Conservation (phyloP, 2,329 filamentous ascomycete genomes). For the Scortechinia acanthostroma region DNA sequence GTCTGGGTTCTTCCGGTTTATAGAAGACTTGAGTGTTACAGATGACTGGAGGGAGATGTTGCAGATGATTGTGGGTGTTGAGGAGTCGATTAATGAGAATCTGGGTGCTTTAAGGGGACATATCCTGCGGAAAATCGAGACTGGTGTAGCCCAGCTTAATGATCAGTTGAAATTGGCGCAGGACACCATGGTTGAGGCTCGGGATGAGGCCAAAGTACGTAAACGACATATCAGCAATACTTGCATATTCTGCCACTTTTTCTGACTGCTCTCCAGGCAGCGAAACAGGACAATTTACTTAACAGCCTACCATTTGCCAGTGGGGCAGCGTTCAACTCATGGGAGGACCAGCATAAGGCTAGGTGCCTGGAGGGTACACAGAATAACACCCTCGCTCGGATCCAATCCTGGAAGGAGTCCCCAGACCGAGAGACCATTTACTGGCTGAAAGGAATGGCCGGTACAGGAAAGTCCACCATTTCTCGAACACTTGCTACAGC, state of each 20-base stretch:
- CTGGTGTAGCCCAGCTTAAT: too few species aligned
- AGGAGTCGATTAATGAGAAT: too few species aligned
- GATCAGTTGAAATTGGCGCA: too few species aligned
- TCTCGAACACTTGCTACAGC: not conserved
- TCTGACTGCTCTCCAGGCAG: too few species aligned
- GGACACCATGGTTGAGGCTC: too few species aligned
- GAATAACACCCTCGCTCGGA: not conserved
- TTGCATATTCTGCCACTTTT: too few species aligned
- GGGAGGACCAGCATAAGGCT: not conserved
- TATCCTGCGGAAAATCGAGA: too few species aligned
- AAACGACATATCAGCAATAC: too few species aligned
- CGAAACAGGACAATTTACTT: too few species aligned
- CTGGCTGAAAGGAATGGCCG: slow-evolving; percentile 1
- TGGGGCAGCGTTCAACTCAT: not conserved
- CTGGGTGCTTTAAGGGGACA: too few species aligned
- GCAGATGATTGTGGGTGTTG: too few species aligned
- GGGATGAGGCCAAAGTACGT: too few species aligned
- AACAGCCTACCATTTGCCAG: not conserved
- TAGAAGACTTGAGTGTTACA: not conserved
- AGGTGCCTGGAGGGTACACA: not conserved
- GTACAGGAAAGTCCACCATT: slow-evolving; percentile 2
- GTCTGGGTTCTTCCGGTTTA: not conserved
- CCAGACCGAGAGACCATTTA: not conserved
- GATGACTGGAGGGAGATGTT: not conserved
- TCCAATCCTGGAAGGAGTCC: not conserved